These are phyloP conservation scores for Naematelia aurantialba DNA, from an alignment of 768 basidiomycete genomes.

Conservation along the genomic window DNA sequence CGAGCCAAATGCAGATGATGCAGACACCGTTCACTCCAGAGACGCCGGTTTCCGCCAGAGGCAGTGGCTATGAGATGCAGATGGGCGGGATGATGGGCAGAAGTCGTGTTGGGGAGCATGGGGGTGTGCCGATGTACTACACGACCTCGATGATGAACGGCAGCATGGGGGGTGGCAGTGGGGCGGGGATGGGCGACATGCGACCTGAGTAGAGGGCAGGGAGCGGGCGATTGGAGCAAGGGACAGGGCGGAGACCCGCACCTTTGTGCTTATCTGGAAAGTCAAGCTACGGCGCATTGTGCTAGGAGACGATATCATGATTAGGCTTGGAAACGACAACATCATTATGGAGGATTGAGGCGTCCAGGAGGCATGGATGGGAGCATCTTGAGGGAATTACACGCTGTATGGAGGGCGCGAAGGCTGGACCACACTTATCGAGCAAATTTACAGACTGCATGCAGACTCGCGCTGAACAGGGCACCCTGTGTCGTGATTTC, in stretches of 20 bases:
- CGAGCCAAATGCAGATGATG: not conserved
- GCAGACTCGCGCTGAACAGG: no score
- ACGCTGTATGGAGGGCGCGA: no score
- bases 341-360: no score
- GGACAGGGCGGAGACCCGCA: no score
- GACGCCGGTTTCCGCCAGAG: not conserved
- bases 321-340: no score
- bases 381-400: no score
- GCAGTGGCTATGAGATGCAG: not conserved
- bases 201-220: no score
- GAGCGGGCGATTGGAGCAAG: no score
- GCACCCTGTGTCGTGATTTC: no score
- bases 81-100: not conserved
- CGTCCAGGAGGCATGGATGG: not conserved
- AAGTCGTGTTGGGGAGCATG: not conserved
- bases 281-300: not conserved
- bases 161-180: not conserved
- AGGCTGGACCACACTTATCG: no score
- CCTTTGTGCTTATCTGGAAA: not conserved
- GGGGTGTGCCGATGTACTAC: not conserved
- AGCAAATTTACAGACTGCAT: no score
- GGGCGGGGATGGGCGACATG: not conserved
- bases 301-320: not conserved
- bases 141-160: not conserved
- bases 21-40: not conserved